Evolutionary conservation across 768 basidiomycete genomes (phyloP), one percentile per base, ranked within the genome.

Genomic region (Rhodosporidiobolus sp.): DNA sequence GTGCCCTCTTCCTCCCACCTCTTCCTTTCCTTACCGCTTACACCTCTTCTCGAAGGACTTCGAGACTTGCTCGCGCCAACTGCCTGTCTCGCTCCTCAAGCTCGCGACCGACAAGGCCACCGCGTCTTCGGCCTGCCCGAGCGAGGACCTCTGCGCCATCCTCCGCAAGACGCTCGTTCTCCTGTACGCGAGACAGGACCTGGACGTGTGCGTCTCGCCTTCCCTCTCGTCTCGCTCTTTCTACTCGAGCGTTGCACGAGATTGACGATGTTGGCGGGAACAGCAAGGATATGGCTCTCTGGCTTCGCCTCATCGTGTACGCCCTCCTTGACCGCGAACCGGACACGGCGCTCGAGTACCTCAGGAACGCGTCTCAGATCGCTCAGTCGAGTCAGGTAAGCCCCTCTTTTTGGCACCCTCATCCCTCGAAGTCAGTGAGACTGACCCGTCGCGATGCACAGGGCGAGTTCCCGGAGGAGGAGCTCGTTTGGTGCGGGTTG

Each of bases 281-380:
- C 60, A 61, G 60, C 19, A 8, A 30, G 2, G 2, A 30, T 1
- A 58, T 66, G 56, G 56, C 65, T 2, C 48, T 59, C 12, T 66
- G 65, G 65, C 65, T 66, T 0, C 65, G 65, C 12, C 22, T 50
- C 46, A 58, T 66, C 48, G 49, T 66, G 11, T 43, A 17, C 16
- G 48, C 35, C 19, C 57, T 66, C 19, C 5, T 66, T 48, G 19
- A 32, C 6, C 48, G 57, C 57, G 57, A 58, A 7, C 20, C 34
- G 10, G 56, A 57, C 32, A 28, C 50, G 34, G 65, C 65, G 26
- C 35, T 57, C 35, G 34, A 58, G 4, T 66, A 66, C 49, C 56
- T 66, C 34, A n/a, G 59, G 65, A 66, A 66, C 49, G 65, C 65
- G 4, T 4, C 24, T 19, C 65, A 66, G 11, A 19, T 66, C 56